Conservation (phyloP, 345 rosid species). For the Noccaea bulbosa region DNA sequence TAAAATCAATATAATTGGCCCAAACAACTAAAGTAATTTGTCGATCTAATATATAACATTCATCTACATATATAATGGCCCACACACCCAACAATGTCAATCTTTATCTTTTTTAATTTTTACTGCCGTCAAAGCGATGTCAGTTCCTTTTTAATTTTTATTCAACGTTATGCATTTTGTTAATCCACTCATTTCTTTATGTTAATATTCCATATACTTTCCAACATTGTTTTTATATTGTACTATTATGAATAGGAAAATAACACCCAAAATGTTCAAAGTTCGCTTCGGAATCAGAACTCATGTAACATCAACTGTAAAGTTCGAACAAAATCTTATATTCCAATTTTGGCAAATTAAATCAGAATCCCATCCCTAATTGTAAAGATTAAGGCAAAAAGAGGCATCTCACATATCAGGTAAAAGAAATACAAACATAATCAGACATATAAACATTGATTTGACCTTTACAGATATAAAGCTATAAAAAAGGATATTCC, state of each 20-base stretch:
- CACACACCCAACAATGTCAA: too few species aligned
- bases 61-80: too few species aligned
- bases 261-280: neutral
- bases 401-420: slow-evolving; percentile 19
- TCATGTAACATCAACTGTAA: slow-evolving; percentile 35
- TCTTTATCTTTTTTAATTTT: too few species aligned
- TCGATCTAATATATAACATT: too few species aligned
- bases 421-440: slow-evolving; percentile 34
- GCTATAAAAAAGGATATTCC: neutral
- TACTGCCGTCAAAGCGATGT: too few species aligned
- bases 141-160: too few species aligned
- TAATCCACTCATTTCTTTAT: too few species aligned
- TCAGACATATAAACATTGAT: slow-evolving; percentile 40
- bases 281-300: slow-evolving; percentile 29
- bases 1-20: too few species aligned
- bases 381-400: slow-evolving; percentile 27
- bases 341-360: slow-evolving; percentile 43
- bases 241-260: slow-evolving; percentile 13
- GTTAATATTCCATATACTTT: too few species aligned
- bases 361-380: slow-evolving; percentile 42
- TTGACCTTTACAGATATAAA: slow-evolving; percentile 26
- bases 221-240: neutral
- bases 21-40: too few species aligned
- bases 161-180: too few species aligned
- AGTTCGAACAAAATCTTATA: slow-evolving; percentile 38